Evolutionary conservation across 306 rosid species (phyloP), one percentile per base, ranked within the genome.

Genomic region (Vachellia pachyceras): DNA sequence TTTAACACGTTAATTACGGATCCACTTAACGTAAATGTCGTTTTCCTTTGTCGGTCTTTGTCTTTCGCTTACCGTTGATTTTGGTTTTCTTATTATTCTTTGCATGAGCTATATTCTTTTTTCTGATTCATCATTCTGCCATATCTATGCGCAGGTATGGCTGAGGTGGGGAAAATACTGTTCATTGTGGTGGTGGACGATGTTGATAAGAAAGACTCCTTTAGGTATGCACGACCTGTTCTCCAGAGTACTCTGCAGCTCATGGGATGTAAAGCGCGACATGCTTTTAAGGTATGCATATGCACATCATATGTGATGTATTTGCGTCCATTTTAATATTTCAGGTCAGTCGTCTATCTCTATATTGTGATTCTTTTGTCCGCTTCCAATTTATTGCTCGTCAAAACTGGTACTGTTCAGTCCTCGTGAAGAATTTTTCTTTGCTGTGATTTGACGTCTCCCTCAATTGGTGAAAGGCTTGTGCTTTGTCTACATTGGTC

Each of bases 261-360:
- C 23, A 95, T 95, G 91, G 98, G 98, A 58, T 95, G 98, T 82
- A 95, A 95, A 71, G 10, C 69, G 5, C 87, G 97, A 5, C 98
- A 95, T 75, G 95, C 97, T 49, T 92, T 95, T 68, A 92, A 95
- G 97, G 97, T 49, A 13, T 29, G 33, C 33, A 29, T 90, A 29
- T 29, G 1, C 35, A 5, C 17, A 63, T 13, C 35, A 63, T 33
- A 61, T 12, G 3, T 20, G 3, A 57, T 25, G 13, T 12, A 33
- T 33, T 11, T 17, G 10, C 29, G 69, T 76, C 61, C n/a, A 50
- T 6, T 69, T 17, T 36, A 6, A 5, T 82, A 10, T 12, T 11
- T n/a, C 17, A 1, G 5, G 2, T 35, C 23, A 11, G 58, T 52
- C 79, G 13, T 64, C 10, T 13, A 17, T 29, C 33, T 2, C 1